Conservation (phyloP, 768 basidiomycete genomes). For the Xerocomellus chrysenteron region DNA sequence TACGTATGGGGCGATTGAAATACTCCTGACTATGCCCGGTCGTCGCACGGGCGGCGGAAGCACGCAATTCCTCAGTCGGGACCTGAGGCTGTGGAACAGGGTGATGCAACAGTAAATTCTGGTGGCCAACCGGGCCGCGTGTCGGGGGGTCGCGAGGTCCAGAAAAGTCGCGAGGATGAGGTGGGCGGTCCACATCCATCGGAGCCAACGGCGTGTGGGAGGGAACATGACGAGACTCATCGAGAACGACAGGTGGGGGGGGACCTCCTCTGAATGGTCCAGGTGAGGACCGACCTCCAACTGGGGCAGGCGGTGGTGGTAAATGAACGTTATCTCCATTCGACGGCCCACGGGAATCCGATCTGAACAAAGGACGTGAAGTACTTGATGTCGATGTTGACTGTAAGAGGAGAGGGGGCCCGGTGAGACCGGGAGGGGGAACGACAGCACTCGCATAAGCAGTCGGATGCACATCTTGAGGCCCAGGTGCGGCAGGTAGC, state of each 20-base stretch:
- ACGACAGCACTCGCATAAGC: constrained; percentile 82
- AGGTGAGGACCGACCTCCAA: constrained; percentile 52
- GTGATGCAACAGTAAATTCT: constrained; percentile 63
- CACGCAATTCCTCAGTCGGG: constrained; percentile 51
- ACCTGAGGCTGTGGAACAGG: constrained; percentile 61
- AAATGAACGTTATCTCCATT: constrained; percentile 42
- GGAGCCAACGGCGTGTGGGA: constrained; percentile 75
- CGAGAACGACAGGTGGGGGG: constrained; percentile 77
- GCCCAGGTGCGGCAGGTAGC: constrained; percentile 84
- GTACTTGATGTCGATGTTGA: constrained; percentile 30
- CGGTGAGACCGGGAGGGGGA: constrained; percentile 65
- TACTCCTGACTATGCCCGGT: constrained; percentile 54
- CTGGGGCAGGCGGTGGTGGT: constrained; percentile 57
- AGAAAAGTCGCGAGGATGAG: constrained; percentile 57
- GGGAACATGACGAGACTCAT: constrained; percentile 67
- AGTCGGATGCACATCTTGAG: constrained; percentile 95
- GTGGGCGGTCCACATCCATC: constrained; percentile 67
- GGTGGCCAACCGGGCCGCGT: constrained; percentile 58
- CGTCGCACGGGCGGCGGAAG: constrained; percentile 36
- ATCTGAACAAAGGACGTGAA: constrained; percentile 52
- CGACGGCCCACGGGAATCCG: constrained; percentile 63
- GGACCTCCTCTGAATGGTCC: constrained; percentile 82
- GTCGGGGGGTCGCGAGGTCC: constrained; percentile 42
- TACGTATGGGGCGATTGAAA: constrained; percentile 51
- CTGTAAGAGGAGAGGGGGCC: constrained; percentile 65